Evolutionary conservation across 1,139 yeast species (phyloP).

Genomic region (Sugiyamaella castrensis): DNA sequence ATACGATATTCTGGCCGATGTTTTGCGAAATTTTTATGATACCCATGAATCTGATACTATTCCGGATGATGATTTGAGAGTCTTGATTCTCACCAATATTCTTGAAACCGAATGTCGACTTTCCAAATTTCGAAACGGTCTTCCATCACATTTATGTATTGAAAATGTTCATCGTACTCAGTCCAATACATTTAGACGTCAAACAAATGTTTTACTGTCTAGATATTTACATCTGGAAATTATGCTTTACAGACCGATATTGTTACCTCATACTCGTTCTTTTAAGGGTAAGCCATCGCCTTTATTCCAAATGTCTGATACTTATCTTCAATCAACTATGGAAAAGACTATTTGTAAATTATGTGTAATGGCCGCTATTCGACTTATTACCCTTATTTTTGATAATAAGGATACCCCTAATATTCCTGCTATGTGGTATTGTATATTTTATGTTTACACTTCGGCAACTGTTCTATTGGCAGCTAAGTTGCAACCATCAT

Average conservation of each 20-base stretch:
- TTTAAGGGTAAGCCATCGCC: constrained; percentile 1
- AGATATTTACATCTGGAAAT: constrained; percentile 22
- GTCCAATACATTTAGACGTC: constrained; percentile 14
- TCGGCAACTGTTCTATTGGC: constrained; percentile 24
- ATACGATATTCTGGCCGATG: constrained; percentile 21
- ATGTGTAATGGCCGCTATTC: constrained; percentile 22
- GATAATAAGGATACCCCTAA: constrained; percentile 16
- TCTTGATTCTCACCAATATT: constrained; percentile 12
- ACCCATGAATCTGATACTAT: constrained; percentile 7
- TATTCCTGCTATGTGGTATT: constrained; percentile 25
- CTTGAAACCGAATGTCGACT: constrained; percentile 16
- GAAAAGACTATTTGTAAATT: constrained; percentile 18
- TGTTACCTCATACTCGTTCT: constrained; percentile 18
- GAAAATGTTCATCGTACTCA: constrained; percentile 6
- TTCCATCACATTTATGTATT: constrained; percentile 16
- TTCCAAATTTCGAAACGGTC: constrained; percentile 3
- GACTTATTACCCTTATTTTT: constrained; percentile 18
- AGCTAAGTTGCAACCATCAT: constrained; percentile 22
- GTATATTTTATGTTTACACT: constrained; percentile 22
- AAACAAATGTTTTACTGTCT: constrained; percentile 20
- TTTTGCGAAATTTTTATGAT: constrained; percentile 17
- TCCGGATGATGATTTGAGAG: constrained; percentile 7
- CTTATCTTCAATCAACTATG: constrained; percentile 13
- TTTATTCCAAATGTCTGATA: constrained; percentile 2
- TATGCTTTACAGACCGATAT: constrained; percentile 22